These are phyloP conservation scores for Trichosanthes truncata DNA, from an alignment of 306 rosid species.

Conservation along the genomic window DNA sequence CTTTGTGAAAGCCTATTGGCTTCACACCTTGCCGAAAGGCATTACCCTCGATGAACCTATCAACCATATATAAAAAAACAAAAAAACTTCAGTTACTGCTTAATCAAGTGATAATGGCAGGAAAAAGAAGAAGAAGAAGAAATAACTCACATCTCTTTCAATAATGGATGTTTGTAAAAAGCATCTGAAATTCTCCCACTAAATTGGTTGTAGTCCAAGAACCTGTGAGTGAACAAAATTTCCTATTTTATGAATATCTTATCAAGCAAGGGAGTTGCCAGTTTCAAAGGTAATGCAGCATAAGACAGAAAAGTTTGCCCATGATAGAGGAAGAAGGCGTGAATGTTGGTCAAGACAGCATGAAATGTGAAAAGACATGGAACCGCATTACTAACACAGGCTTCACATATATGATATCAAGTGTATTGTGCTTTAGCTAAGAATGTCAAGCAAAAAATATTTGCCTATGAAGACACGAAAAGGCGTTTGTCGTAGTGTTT, in stretches of 20 bases:
- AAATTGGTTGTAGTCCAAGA: constrained; percentile 95
- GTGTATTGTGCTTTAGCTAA: not conserved
- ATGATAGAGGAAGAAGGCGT: not conserved
- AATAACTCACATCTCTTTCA: constrained; percentile 92
- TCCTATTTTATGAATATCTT: not conserved
- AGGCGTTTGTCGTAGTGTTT: not conserved
- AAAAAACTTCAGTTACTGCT: not conserved
- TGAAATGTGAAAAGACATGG: not conserved
- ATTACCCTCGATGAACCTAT: constrained; percentile 42
- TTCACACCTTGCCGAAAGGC: constrained; percentile 81
- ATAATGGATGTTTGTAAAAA: constrained; percentile 81
- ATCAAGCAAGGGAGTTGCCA: not conserved
- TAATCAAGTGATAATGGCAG: not conserved
- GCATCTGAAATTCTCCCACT: constrained; percentile 86
- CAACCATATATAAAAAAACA: not conserved
- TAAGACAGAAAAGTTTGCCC: not conserved
- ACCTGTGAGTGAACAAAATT: constrained; percentile 34
- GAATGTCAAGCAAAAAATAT: not conserved
- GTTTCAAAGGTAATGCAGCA: not conserved
- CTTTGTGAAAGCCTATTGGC: constrained; percentile 75
- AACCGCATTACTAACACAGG: not conserved
- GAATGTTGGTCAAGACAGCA: not conserved
- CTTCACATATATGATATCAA: not conserved
- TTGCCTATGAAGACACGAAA: not conserved
- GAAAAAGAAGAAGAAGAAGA: not conserved